Base-by-base conservation (phyloP, 257 asterid genomes). In the Petunia axillaris region DNA sequence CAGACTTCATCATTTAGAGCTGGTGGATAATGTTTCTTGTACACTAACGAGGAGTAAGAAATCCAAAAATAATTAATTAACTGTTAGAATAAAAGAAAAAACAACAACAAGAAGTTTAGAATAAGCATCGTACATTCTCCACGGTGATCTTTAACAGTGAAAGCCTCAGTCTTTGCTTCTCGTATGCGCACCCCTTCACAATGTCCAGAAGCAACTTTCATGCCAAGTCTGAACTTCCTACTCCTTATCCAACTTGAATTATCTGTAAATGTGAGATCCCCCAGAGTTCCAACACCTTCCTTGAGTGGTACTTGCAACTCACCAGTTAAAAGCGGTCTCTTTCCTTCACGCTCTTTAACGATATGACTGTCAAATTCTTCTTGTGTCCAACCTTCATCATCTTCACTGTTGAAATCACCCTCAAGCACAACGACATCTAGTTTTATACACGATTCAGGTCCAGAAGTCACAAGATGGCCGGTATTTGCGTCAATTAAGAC, bases 161-260 rank as follows among this genome's bases (percentile, higher is more conserved):
- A 95, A 80, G 99, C 97, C 84, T 95, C 99, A 0, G 99, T 93
- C 88, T 92, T 95, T 6, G 98, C 97, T 87, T 95, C 99, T 74
- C 94, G 93, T 63, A 95, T 87, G 81, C 97, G 97, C 65, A 91
- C 25, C 14, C 97, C 97, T 85, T 93, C 97, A 81, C 90, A 84
- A 88, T 87, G 82, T 63, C 98, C 99, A 25, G 98, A 88, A 48
- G 97, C 89, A 85, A 92, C 98, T 84, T 92, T 93, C 82, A 95
- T 64, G 81, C 99, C 99, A 85, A 95, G 93, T 81, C 98, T 92
- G 84, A 95, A 95, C 86, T 95, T 95, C 85, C 98, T 87, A 89
- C 99, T 95, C 82, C 98, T 89, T 83, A 92, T 93, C 99, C 99
- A 95, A 80, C 99, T 95, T 13, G 99, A 95, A 84, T 95, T 95